Percentiles rank a stretch among this genome's conserved stretches.
Conservation (phyloP, 2,329 filamentous ascomycete species). For the Orbilia quercus region DNA sequence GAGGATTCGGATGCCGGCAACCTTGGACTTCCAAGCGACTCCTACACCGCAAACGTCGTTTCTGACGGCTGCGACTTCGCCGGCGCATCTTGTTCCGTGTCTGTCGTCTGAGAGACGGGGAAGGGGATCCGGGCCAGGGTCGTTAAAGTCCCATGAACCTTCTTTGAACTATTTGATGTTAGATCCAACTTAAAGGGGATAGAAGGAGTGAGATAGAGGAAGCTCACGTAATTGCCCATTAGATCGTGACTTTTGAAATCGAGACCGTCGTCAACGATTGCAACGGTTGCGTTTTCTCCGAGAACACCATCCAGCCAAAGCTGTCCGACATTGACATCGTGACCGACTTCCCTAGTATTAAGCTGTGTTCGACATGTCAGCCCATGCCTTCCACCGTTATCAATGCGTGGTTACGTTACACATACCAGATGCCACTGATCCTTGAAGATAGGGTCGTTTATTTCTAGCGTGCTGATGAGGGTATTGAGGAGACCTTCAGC, state of each 20-base stretch:
- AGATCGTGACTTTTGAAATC: constrained; percentile 96
- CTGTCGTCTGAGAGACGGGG: constrained; percentile 85
- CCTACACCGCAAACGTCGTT: constrained; percentile 97
- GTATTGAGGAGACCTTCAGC: constrained; percentile 34
- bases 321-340: constrained; percentile 96
- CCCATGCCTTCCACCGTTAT: neutral
- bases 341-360: constrained; percentile 81
- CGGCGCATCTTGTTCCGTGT: constrained; percentile 93
- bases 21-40: constrained; percentile 89
- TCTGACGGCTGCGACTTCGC: constrained; percentile 89
- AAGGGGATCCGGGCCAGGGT: constrained; percentile 79
- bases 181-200: constrained; percentile 7
- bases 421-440: constrained; percentile 88
- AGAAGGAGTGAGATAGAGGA: neutral
- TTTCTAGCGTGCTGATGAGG: constrained; percentile 75
- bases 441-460: constrained; percentile 87
- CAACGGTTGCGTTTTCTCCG: constrained; percentile 86
- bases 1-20: constrained; percentile 88
- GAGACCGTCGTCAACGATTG: constrained; percentile 94
- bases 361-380: constrained; percentile 63
- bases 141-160: constrained; percentile 97
- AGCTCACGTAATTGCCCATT: constrained; percentile 76
- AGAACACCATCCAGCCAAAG: constrained; percentile 93
- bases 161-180: constrained; percentile 74
- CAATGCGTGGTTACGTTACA: neutral